phyloP scores from a whole-genome alignment of 1,284 basidiomycete species.

The Cutaneotrichosporon sp. region DNA sequence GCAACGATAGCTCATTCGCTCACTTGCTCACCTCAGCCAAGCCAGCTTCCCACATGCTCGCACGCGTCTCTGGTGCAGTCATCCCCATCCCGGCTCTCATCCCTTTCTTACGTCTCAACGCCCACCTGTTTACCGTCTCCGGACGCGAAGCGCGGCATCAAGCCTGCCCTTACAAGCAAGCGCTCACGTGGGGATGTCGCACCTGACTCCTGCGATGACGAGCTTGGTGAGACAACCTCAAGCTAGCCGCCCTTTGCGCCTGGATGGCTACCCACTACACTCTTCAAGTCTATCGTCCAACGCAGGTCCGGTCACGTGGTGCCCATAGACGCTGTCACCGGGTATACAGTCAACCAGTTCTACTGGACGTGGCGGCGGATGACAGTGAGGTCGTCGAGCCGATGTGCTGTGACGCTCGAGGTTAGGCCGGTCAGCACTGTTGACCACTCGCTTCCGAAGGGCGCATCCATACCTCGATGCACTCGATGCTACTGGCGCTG shows the following conservation, averaged over 20 bases:
- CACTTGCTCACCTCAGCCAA: no score
- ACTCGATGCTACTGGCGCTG: background rate
- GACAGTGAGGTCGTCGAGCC: background rate
- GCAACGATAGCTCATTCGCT: no score
- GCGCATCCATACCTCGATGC: background rate
- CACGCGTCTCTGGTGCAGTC: background rate
- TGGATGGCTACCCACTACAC: conserved; percentile 1
- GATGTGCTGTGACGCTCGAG: background rate
- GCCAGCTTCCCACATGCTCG: background rate
- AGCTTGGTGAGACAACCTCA: no score
- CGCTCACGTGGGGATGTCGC: no score
- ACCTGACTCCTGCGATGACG: no score
- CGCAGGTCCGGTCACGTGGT: background rate
- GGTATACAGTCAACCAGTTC: conserved; percentile 5
- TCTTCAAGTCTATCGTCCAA: background rate
- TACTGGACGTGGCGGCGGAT: conserved; percentile 7
- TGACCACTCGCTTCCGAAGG: background rate
- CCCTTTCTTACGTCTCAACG: no score
- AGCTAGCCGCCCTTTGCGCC: background rate
- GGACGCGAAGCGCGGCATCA: no score
- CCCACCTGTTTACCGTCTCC: no score
- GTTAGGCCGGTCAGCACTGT: background rate
- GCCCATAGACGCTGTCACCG: conserved; percentile 7
- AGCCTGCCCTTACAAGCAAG: no score
- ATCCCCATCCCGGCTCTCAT: background rate